Evolutionary conservation across 2,329 filamentous ascomycete species (phyloP), one percentile per base, ranked within the genome.

Genomic region (Rachicladosporium sp.): DNA sequence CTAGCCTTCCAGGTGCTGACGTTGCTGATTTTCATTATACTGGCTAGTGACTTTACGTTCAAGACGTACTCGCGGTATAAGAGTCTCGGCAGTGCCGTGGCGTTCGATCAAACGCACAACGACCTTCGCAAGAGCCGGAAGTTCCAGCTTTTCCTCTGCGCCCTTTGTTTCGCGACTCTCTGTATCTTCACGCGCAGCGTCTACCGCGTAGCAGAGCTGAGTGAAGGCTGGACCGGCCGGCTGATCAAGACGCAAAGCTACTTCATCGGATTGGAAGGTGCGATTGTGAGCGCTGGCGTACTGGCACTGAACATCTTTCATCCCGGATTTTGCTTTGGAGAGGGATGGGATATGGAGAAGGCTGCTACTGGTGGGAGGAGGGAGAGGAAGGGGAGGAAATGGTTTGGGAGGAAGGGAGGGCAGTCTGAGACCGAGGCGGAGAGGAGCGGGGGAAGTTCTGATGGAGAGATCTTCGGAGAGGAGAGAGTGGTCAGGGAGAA

Each of bases 1-100:
- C 66, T 76, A 35, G 63, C 67, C 2, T 69, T 71, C 48, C 73
- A 76, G 52, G 70, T 76, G 23, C 64, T 63, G 4, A 66, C 68
- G 1, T 51, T 71, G 27, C 55, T 64, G 8, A 57, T 67, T 45
- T 74, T 70, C 45, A 56, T 65, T 4, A 46, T 44, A 32, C 52
- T 63, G 35, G 51, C 57, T n/a, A 35, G 41, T 35, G 59, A 63
- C 27, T 65, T 57, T 35, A 27, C 23, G 23, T 27, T 27, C 23
- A 27, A 27, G 23, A 27, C 23, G 23, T 27, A 27, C 23, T 7
- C 6, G 6, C 5, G 23, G 23, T 27, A 27, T 6, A 27, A 7
- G 23, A 27, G 4, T 3, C 23, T 27, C 5, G 23, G 23, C 23
- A 23, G 21, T 6, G 23, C 23, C 3, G 23, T 6, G 23, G 23